These are phyloP conservation scores for Rutstroemia sp. DNA, from an alignment of 2,329 filamentous ascomycete species.

Conservation along the genomic window DNA sequence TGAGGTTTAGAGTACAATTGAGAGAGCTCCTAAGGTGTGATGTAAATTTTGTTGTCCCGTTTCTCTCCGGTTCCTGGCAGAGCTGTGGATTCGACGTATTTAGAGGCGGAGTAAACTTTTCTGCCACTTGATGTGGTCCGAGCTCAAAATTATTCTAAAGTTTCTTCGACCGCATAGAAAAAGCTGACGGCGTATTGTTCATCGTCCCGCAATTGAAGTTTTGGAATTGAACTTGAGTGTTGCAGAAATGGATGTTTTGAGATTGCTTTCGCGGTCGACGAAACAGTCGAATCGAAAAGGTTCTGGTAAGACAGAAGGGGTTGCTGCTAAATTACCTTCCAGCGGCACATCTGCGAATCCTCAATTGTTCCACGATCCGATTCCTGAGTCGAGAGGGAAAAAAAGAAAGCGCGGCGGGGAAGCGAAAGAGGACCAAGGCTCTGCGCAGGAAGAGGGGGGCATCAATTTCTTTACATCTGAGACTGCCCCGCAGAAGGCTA, in stretches of 20 bases:
- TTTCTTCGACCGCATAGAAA: neutral
- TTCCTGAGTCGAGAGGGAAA: slow-evolving; percentile 35
- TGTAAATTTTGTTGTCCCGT: slow-evolving; percentile 10
- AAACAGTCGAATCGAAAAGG: slow-evolving; percentile 40
- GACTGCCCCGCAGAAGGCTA: slow-evolving; percentile 20
- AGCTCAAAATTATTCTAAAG: neutral
- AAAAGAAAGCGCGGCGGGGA: slow-evolving; percentile 48
- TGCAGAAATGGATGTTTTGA: slow-evolving; percentile 52
- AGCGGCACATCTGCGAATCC: slow-evolving; percentile 57
- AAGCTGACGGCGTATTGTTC: neutral
- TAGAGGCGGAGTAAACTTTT: neutral
- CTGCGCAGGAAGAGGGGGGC: slow-evolving; percentile 28
- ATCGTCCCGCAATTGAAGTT: neutral
- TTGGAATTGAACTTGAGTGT: neutral
- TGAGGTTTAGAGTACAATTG: slow-evolving; percentile 8
- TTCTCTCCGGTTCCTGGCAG: slow-evolving; percentile 6
- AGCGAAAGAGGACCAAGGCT: slow-evolving; percentile 29
- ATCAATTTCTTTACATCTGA: slow-evolving; percentile 53
- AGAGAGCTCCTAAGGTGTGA: slow-evolving; percentile 4
- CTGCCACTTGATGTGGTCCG: neutral
- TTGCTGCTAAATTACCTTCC: slow-evolving; percentile 48
- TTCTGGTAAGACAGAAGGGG: slow-evolving; percentile 26
- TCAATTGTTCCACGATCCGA: slow-evolving; percentile 59
- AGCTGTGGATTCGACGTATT: neutral
- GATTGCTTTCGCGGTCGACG: slow-evolving; percentile 62